Percentiles rank a stretch among this genome's conserved stretches.
phyloP scores from a whole-genome alignment of 108 stramenopile genomes.

The Fragilaria crotonensis region DNA sequence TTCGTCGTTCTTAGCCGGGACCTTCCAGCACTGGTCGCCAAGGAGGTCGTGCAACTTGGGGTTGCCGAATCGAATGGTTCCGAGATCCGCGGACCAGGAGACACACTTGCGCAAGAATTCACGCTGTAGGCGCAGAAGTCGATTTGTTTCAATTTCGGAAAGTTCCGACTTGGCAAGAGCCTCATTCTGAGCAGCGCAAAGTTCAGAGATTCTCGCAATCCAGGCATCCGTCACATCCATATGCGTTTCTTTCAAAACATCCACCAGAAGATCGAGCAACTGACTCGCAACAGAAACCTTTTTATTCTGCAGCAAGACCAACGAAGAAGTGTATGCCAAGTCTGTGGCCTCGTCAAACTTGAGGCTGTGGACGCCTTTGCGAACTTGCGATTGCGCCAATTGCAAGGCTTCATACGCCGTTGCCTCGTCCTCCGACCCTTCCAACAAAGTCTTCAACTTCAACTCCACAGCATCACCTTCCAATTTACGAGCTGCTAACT shows the following conservation, averaged over 20 bases:
- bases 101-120: slow-evolving; percentile 57
- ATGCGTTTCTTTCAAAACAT: slow-evolving; percentile 68
- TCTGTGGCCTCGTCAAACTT: slow-evolving; percentile 49
- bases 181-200: slow-evolving; percentile 46
- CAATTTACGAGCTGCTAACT: slow-evolving; percentile 49
- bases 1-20: slow-evolving; percentile 24
- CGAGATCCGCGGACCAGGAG: slow-evolving; percentile 71
- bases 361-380: slow-evolving; percentile 58
- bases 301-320: slow-evolving; percentile 42
- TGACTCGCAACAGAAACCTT: slow-evolving; percentile 71
- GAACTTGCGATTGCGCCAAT: slow-evolving; percentile 70
- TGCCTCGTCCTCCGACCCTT: slow-evolving; percentile 37
- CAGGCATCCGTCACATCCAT: slow-evolving; percentile 54
- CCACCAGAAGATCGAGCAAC: slow-evolving; percentile 51
- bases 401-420: slow-evolving; percentile 85
- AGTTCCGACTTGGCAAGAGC: slow-evolving; percentile 52
- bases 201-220: slow-evolving; percentile 31
- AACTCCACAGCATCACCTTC: slow-evolving; percentile 45
- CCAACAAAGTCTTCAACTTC: slow-evolving; percentile 50
- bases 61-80: slow-evolving; percentile 49
- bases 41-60: slow-evolving; percentile 51
- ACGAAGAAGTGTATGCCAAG: slow-evolving; percentile 40
- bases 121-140: slow-evolving; percentile 64
- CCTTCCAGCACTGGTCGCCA: slow-evolving; percentile 57
- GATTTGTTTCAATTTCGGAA: slow-evolving; percentile 32